A percentile compares a stretch with the other conserved stretches of the same genome.
Conservation (phyloP, 257 asterid species). For the Jaltomata sinuosa region DNA sequence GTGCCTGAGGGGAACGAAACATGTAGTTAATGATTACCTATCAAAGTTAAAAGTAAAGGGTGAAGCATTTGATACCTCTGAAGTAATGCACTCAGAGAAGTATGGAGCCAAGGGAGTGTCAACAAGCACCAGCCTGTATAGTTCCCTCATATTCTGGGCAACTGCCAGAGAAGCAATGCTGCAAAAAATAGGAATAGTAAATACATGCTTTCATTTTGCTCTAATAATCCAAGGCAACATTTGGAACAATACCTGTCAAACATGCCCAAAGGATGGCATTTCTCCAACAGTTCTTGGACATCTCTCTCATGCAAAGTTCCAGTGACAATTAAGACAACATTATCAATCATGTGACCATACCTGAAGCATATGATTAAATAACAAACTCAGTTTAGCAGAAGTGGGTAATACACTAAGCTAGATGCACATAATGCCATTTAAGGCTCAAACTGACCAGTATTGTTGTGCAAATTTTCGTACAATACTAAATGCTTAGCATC, state of each 20-base stretch:
- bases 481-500: not conserved
- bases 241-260: slow-evolving; percentile 68
- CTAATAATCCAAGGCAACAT: not conserved
- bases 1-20: no score
- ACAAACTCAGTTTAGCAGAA: not conserved
- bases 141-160: slow-evolving; percentile 95
- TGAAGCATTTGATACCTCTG: slow-evolving; percentile 50
- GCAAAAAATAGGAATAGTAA: slow-evolving; percentile 2
- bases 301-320: slow-evolving; percentile 97
- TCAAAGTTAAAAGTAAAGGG: not conserved
- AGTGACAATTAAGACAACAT: slow-evolving; percentile 80
- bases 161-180: slow-evolving; percentile 90
- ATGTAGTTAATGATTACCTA: not conserved
- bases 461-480: not conserved
- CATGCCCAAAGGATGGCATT: slow-evolving; percentile 96
- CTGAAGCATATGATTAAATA: slow-evolving; percentile 25
- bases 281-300: slow-evolving; percentile 89
- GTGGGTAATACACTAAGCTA: not conserved
- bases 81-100: slow-evolving; percentile 88
- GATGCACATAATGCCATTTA: not conserved
- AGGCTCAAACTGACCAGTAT: not conserved
- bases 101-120: slow-evolving; percentile 96
- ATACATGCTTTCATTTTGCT: not conserved
- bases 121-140: slow-evolving; percentile 86
- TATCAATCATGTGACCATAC: slow-evolving; percentile 95